Conservation (phyloP, 106 monocot species). For the Xerophyta viscosa region DNA sequence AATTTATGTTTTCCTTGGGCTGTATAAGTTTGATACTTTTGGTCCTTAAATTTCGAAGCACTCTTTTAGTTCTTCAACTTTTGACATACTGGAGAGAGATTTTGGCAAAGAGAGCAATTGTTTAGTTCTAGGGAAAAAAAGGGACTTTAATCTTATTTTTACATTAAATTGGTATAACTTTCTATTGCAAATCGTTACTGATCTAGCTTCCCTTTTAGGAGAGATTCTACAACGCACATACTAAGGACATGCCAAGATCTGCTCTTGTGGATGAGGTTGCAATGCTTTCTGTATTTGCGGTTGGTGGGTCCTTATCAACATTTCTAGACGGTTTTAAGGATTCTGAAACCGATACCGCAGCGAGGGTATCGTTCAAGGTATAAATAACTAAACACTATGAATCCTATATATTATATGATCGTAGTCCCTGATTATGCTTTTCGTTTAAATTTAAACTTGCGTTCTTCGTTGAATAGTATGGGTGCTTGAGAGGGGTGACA, state of each 20-base stretch:
- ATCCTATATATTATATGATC: not conserved
- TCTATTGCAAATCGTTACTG: not conserved
- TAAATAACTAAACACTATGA: too few relatives aligned
- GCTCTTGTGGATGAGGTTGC: slow-evolving; percentile 34
- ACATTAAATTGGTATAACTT: not conserved
- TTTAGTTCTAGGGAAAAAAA: too few relatives aligned
- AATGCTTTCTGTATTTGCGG: slow-evolving; percentile 22
- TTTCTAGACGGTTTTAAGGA: slow-evolving; percentile 51
- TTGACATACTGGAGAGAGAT: too few relatives aligned
- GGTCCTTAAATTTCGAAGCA: too few relatives aligned
- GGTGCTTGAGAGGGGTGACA: slow-evolving; percentile 6
- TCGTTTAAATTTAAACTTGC: too few relatives aligned
- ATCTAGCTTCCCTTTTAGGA: slow-evolving; percentile 27
- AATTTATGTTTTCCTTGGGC: too few relatives aligned
- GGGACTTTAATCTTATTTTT: too few relatives aligned
- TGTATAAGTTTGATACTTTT: too few relatives aligned
- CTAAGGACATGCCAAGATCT: slow-evolving; percentile 29
- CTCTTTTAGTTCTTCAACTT: too few relatives aligned
- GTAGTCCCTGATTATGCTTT: not conserved
- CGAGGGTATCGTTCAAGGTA: slow-evolving; percentile 18
- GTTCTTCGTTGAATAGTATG: not conserved
- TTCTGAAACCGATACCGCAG: slow-evolving; percentile 20
- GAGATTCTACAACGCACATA: slow-evolving; percentile 46
- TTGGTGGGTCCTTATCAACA: slow-evolving; percentile 30
- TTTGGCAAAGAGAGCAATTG: too few relatives aligned